Evolutionary conservation across 2,329 filamentous ascomycete genomes (phyloP).

Genomic region (Exophiala calicioides): DNA sequence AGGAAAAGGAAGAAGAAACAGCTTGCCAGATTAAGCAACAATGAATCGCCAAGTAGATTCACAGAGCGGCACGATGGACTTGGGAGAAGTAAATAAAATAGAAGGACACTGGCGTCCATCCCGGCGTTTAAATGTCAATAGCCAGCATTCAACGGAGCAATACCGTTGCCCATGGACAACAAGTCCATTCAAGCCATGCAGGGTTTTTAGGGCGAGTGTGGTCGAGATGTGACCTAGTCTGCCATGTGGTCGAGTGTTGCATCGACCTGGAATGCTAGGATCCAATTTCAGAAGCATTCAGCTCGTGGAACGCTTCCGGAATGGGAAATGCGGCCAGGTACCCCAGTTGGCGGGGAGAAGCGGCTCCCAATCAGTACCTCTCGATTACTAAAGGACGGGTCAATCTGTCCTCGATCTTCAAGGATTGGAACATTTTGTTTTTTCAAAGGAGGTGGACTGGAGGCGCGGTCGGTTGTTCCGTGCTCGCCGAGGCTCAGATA

Average conservation of each 20-base stretch:
- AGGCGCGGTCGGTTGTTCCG: no score
- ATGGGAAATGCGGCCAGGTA: conserved; percentile 2
- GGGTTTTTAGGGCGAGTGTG: background rate
- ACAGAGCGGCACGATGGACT: background rate
- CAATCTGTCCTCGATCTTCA: no score
- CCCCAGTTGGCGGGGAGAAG: background rate
- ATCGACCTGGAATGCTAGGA: background rate
- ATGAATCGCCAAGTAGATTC: no score
- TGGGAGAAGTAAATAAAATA: background rate
- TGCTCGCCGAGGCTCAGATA: no score
- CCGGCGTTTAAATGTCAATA: no score
- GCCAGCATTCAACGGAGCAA: no score
- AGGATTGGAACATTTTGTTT: background rate
- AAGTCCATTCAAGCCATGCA: background rate
- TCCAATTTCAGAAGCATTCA: conserved; percentile 22
- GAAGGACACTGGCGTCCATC: no score
- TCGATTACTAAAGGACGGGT: background rate
- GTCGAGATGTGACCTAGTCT: background rate
- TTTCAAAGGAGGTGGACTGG: no score
- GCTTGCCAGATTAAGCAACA: conserved; percentile 1
- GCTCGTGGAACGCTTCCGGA: conserved; percentile 22
- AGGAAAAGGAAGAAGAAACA: background rate
- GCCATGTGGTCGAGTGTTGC: background rate
- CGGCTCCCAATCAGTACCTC: background rate
- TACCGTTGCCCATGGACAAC: no score